Base-by-base conservation (phyloP, 345 rosid species). In the Acer campestre region DNA sequence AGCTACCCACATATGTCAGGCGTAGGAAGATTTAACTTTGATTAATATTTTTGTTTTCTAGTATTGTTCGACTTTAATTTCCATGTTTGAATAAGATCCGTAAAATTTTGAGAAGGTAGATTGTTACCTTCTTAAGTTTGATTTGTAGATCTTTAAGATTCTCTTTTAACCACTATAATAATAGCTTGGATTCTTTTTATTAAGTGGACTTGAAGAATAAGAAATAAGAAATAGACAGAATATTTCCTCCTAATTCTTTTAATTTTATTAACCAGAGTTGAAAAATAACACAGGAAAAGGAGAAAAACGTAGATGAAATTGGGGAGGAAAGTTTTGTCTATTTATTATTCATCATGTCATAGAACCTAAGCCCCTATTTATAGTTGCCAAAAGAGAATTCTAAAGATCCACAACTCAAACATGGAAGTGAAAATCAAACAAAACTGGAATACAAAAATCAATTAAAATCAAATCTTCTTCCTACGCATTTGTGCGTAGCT, bases 391-490 rank as follows among this genome's bases (percentile, higher is more conserved):
- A 53, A 14, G n/a, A 53, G 58, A 53, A 16, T 53, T 7, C 58
- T 12, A 13, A 49, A 49, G 55, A 12, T 8, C 25, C 25, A 42
- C 46, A n/a, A 56, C 10, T 42, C 46, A 42, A 42, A 42, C 46
- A 42, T 42, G 11, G 46, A 42, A 42, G 10, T 42, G 9, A 20
- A 56, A 56, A 20, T 56, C 23, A 20, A 59, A 53, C 58, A 53
- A 14, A 59, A 59, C 9, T 59, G 27, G 10, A 58, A 49, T 18
- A 58, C 62, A 18, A 20, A 18, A 58, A 2, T 58, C 27, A 59
- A 59, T 16, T 59, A 22, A 59, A n/a, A 59, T 59, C 63, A 59
- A 59, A 59, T 59, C 27, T 59, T 59, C 58, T 53, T 53, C n/a
- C 58, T 53, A 16, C n/a, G 3, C n/a, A 17, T n/a, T 14, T 59